phyloP scores from a whole-genome alignment of 2,329 filamentous ascomycete genomes.

The Teratosphaeria pseudoeucalypti region DNA sequence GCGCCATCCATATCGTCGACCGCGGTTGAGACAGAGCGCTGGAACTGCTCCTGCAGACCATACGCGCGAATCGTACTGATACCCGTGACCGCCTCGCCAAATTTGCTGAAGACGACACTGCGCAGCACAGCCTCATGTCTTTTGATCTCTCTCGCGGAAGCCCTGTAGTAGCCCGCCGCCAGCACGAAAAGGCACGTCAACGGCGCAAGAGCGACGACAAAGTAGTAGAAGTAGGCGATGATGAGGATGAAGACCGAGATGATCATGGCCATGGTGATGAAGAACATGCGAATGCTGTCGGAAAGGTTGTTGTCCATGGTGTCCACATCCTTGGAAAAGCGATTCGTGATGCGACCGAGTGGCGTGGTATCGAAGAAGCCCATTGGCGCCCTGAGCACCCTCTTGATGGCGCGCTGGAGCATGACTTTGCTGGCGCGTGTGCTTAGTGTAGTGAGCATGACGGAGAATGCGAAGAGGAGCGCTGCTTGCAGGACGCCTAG shows the following conservation, averaged over 20 bases:
- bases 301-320: conserved; percentile 80
- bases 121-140: conserved; percentile 84
- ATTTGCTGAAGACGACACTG: conserved; percentile 80
- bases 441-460: conserved; percentile 65
- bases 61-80: conserved; percentile 83
- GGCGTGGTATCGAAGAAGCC: conserved; percentile 97
- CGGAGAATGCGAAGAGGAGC: conserved; percentile 71
- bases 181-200: conserved; percentile 70
- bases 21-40: conserved; percentile 54
- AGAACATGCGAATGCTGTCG: conserved; percentile 87
- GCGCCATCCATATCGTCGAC: conserved; percentile 90
- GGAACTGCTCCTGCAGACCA: conserved; percentile 67
- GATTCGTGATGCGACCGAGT: conserved; percentile 87
- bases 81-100: conserved; percentile 77
- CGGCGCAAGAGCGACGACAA: conserved; percentile 57
- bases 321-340: conserved; percentile 90
- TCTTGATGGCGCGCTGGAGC: conserved; percentile 66
- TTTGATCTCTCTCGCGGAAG: conserved; percentile 89
- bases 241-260: conserved; percentile 77
- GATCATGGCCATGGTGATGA: conserved; percentile 74
- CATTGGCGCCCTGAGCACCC: conserved; percentile 62
- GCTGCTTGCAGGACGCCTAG: conserved; percentile 62
- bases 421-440: conserved; percentile 75
- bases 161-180: conserved; percentile 76
- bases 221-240: conserved; percentile 92